Base-by-base conservation (phyloP, 2,329 filamentous ascomycete species). In the Paracamarosporium sp. region DNA sequence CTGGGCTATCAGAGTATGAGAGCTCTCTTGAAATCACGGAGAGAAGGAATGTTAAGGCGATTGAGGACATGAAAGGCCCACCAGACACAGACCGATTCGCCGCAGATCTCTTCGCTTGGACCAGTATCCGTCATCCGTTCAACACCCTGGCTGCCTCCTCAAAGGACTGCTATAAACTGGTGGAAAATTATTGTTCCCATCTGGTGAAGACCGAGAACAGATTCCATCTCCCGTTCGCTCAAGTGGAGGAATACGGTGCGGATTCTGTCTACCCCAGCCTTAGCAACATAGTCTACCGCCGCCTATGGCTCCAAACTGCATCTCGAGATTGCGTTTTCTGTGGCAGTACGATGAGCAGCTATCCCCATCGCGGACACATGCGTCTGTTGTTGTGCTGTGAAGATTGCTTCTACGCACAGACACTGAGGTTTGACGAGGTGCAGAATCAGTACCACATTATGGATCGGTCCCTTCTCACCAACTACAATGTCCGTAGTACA, bases 221-320 rank as follows among this genome's bases (percentile, higher is more conserved):
- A 50, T 73, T 73, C 63, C 71, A 72, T 22, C 67, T 73, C 27
- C 69, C 70, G 0, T 71, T 71, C 53, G 53, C 61, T 4, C 64
- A 63, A 2, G 51, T 64, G 36, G 69, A 71, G 43, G 55, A 52
- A 15, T 48, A 64, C 38, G 68, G 69, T 7, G 28, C 59, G 2
- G 45, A 57, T 1, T 60, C 61, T 11, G 69, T 70, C 4, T 65
- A 71, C 47, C 71, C 72, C 7, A 64, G 67, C 50, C 38, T 73
- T 28, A 69, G 59, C 41, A 28, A 31, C 17, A 72, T 73, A 15
- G 65, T 74, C 11, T 73, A 73, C 50, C 62, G 71, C 5, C 48
- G 70, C 4, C 57, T 74, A 12, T 74, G 70, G 69, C 66, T 74
- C 20, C 69, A 74, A 50, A 64, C 61, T 50, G 70, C 71, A 7